Percentiles rank a stretch among this genome's conserved stretches.
These are phyloP conservation scores for Populus hybrid DNA, from an alignment of 441 rosid genomes.

Conservation along the genomic window DNA sequence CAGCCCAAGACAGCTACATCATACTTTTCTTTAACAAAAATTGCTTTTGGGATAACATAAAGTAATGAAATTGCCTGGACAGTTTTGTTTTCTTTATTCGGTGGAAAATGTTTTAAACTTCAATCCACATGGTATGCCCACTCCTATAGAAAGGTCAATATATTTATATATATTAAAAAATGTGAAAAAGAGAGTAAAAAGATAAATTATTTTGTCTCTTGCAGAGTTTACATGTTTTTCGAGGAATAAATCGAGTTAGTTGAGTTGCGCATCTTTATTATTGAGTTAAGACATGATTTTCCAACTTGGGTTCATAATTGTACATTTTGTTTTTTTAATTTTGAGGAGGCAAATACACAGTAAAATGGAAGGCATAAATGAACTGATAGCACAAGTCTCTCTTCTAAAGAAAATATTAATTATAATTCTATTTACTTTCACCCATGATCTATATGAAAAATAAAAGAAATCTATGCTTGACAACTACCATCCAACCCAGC, in stretches of 20 bases:
- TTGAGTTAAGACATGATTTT: no score
- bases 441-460: neutral
- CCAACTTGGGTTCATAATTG: no score
- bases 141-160: neutral
- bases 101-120: neutral
- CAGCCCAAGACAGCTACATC: conserved; percentile 11
- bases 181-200: no score
- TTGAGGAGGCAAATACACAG: no score
- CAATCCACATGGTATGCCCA: neutral
- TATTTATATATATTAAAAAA: no score
- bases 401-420: neutral
- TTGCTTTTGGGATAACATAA: neutral
- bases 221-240: no score
- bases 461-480: no score
- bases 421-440: neutral
- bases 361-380: no score
- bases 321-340: no score
- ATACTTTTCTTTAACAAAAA: neutral
- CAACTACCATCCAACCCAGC: neutral
- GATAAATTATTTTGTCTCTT: no score
- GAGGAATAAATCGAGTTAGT: no score
- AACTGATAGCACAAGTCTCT: neutral
- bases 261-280: no score
- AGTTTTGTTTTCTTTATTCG: neutral
- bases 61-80: neutral